Base-by-base conservation (phyloP, 2,329 filamentous ascomycete genomes). In the Ophiocordyceps camponoti-floridani region DNA sequence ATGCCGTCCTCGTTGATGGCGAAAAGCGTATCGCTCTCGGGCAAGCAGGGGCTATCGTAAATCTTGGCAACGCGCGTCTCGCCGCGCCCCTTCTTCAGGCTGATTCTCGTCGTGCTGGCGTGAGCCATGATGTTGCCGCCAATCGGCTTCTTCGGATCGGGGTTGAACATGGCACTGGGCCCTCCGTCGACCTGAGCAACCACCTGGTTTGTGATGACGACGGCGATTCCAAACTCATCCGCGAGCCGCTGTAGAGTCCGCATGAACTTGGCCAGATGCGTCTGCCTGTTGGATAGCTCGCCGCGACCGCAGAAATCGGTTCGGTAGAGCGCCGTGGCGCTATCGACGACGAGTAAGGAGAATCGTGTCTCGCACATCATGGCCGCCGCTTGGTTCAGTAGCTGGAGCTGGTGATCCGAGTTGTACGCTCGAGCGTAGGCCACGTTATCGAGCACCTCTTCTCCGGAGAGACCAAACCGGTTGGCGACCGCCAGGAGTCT, bases 361-460 rank as follows among this genome's bases (percentile, higher is more conserved):
- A 98, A 98, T 4, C 91, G 79, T 0, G 91, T 98, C 67, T 98
- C 93, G 47, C 88, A 95, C 93, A 98, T 98, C 91, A 98, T 98
- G 49, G 87, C 79, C 2, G 91, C 83, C 4, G 91, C 93, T 62
- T 96, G 89, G 55, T 91, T 91, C 49, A 98, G 77, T 8, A 98
- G 73, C 60, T 94, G 86, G 43, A 98, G 75, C 62, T 98, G 91
- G 62, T 98, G 91, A 52, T 98, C 91, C 0, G 89, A 96, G 61
- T 98, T 98, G 69, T 98, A 98, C 10, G 91, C 91, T 48, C 91
- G 82, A 43, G 93, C 93, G 61, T 98, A 98, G 3, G 93, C 93
- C 46, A 98, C 88, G 53, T 98, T 98, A 66, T 98, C 93, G 9
- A 98, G 73, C 0, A 98, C 91, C 61, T 98, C 93, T 63, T 98